These are phyloP conservation scores for Hippophae gyantsensis DNA, from an alignment of 306 rosid species.

Conservation along the genomic window DNA sequence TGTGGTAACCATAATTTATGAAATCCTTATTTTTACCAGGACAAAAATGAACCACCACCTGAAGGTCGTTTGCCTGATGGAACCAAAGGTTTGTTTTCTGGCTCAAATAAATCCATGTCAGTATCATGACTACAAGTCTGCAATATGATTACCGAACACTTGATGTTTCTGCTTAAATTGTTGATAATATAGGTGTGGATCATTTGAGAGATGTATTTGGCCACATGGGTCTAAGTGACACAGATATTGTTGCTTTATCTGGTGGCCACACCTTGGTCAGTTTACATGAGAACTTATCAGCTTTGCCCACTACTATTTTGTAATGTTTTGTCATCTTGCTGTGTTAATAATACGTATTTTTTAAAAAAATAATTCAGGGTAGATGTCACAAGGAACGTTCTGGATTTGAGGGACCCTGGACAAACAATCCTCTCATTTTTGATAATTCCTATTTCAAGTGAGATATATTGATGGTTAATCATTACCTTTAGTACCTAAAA, in stretches of 20 bases:
- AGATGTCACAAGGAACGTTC: conserved; percentile 24
- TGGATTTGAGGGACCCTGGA: conserved; percentile 68
- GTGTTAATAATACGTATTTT: background rate
- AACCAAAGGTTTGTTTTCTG: no score
- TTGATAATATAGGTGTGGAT: conserved; percentile 32
- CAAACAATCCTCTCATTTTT: conserved; percentile 42
- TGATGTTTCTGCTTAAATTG: no score
- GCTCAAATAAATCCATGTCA: no score
- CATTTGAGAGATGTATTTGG: conserved; percentile 59
- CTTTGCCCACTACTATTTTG: background rate
- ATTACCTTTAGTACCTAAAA: background rate
- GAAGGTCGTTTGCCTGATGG: no score
- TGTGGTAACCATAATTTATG: no score
- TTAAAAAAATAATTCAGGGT: conserved; percentile 17
- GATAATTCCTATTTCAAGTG: conserved; percentile 61
- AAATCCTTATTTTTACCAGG: no score
- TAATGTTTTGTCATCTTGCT: background rate
- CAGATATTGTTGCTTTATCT: conserved; percentile 55
- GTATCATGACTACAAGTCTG: no score
- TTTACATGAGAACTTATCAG: background rate
- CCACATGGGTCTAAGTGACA: conserved; percentile 53
- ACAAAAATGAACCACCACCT: no score
- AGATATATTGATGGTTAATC: background rate
- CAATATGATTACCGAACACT: no score
- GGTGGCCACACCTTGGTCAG: conserved; percentile 68